Percentiles rank a stretch among this genome's conserved stretches.
phyloP scores from a whole-genome alignment of 208 protist genomes.

The Trypanosoma mega region DNA sequence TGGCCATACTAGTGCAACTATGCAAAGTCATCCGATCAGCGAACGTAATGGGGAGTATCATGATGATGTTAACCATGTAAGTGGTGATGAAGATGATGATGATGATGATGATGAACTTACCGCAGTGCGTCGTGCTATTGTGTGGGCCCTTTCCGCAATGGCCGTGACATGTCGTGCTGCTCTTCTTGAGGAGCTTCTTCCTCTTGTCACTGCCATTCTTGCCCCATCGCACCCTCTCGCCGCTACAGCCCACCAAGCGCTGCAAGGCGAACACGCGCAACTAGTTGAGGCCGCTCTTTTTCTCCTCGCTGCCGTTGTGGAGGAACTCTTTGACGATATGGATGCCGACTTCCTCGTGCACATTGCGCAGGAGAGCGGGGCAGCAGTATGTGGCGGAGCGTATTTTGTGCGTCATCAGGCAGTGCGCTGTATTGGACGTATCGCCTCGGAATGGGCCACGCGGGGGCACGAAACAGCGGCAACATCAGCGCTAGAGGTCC shows the following conservation, averaged over 20 bases:
- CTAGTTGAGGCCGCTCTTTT: conserved; percentile 44
- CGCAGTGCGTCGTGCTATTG: conserved; percentile 25
- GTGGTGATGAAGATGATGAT: neutral
- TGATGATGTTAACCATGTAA: too few relatives aligned
- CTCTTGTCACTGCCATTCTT: conserved; percentile 9
- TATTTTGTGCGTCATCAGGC: conserved; percentile 33
- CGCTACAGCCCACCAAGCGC: neutral
- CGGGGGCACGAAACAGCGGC: neutral
- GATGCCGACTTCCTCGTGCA: conserved; percentile 5
- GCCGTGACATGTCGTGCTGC: conserved; percentile 17
- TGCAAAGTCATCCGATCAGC: too few relatives aligned
- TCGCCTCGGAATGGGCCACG: conserved; percentile 6
- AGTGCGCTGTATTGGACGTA: conserved; percentile 22
- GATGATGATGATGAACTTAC: conserved; percentile 7
- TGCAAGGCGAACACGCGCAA: too few relatives aligned
- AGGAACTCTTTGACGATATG: conserved; percentile 30
- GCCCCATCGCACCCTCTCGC: too few relatives aligned
- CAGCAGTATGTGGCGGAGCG: neutral
- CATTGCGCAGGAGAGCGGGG: conserved; percentile 11
- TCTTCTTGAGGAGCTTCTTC: conserved; percentile 19
- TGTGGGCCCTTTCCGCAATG: conserved; percentile 24
- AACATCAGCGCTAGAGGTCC: conserved; percentile 15
- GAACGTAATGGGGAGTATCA: too few relatives aligned
- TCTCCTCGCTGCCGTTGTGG: conserved; percentile 33
- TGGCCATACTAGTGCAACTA: neutral